Conservation (phyloP, 805 yeast genomes). For the Cyberlindnera maritima region DNA sequence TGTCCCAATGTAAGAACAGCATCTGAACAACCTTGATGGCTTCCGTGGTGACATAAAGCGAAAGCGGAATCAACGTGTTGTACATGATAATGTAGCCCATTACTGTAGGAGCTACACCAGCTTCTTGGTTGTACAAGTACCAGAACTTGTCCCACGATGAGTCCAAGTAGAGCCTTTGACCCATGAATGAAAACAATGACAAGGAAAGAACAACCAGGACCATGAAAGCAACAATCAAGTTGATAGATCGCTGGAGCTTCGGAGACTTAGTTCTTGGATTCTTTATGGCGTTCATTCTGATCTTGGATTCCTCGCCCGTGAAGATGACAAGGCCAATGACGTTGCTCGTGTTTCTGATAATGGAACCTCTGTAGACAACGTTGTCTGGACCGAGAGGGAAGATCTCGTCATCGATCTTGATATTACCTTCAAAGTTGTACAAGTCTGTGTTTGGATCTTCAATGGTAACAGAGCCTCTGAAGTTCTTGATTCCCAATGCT, state of each 20-base stretch:
- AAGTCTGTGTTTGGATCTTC: slow-evolving; percentile 94
- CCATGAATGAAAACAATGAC: slow-evolving; percentile 81
- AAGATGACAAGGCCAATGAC: slow-evolving; percentile 80
- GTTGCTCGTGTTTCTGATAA: slow-evolving; percentile 77
- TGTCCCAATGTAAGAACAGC: slow-evolving; percentile 77
- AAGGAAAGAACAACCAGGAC: slow-evolving; percentile 73
- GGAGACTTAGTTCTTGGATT: slow-evolving; percentile 94
- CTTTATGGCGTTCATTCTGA: slow-evolving; percentile 89
- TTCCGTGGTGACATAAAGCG: slow-evolving; percentile 95
- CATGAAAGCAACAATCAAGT: slow-evolving; percentile 83
- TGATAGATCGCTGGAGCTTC: slow-evolving; percentile 78
- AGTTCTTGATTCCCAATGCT: slow-evolving; percentile 47
- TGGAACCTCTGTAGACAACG: slow-evolving; percentile 87
- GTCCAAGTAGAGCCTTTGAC: slow-evolving; percentile 54
- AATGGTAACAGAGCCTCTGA: slow-evolving; percentile 54
- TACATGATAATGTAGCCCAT: slow-evolving; percentile 98
- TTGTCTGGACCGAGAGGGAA: slow-evolving; percentile 76
- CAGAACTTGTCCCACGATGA: slow-evolving; percentile 48
- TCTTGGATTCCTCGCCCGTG: slow-evolving; percentile 94
- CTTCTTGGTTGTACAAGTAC: slow-evolving; percentile 74
- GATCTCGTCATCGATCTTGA: slow-evolving; percentile 37
- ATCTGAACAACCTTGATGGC: slow-evolving; percentile 88
- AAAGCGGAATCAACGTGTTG: slow-evolving; percentile 92
- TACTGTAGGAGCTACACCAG: slow-evolving; percentile 81
- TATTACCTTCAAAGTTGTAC: slow-evolving; percentile 85